Base-by-base conservation (phyloP, 805 yeast species). In the Lipomyces kockii region DNA sequence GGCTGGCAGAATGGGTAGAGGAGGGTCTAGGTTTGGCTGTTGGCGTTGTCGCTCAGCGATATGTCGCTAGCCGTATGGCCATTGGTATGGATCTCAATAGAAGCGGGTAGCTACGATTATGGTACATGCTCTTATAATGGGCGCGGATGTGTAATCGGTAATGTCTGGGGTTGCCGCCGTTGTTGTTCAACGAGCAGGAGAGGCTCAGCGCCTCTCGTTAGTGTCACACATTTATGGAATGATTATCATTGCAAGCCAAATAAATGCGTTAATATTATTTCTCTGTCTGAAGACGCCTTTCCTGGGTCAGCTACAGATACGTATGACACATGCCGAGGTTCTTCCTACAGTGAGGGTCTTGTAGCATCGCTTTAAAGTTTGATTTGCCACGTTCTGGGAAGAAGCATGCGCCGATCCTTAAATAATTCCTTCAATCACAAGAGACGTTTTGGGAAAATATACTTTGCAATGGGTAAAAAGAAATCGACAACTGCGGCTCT, bases 31-130 rank as follows among this genome's bases (percentile, higher is more conserved):
- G 87, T 22, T 83, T 92, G 70, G 83, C 92, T 20, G 85, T 95
- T 71, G 98, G 97, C 20, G 89, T 91, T 0, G 81, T 91, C 43
- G 97, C 98, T 0, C 98, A 95, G 78, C 86, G 88, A 75, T 95
- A 95, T 77, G 96, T 95, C 58, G 87, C 93, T 58, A 88, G 87
- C 77, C 85, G 99, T 78, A 95, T 95, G 97, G 95, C 93, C 2
- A 63, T 81, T 25, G 78, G 75, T 2, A 67, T 70, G 8, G 71
- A 71, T 39, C 27, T 67, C 27, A 57, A 52, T 22, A 32, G 55
- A 52, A 52, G 55, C 34, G 55, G 22, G 22, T 43, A 43, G 22
- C 49, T 43, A 43, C 11, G 22, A 37, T 37, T n/a, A 43, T 43
- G 39, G 39, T 43, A n/a, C 49, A 43, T 11, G 5, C 7, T 29